Evolutionary conservation across 1,284 basidiomycete species (phyloP), one percentile per base, ranked within the genome.

Genomic region (Moesziomyces sp.): DNA sequence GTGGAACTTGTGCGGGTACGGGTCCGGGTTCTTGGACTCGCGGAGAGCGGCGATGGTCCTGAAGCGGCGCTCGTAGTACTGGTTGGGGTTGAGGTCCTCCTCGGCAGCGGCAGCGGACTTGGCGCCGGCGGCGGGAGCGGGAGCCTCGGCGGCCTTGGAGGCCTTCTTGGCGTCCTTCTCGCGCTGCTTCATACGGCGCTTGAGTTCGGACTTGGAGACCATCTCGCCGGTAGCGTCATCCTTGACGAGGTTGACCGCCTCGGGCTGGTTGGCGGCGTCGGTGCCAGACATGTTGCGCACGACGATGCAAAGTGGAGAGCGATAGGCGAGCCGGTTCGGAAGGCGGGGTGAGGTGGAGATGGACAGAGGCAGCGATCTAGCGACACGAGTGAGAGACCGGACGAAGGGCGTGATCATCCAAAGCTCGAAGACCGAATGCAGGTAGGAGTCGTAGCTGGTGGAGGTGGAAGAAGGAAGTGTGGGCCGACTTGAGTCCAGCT

Each of bases 1-100:
- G 80, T 97, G 86, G 87, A 99, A 99, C 89, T 99, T 99, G 90
- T 99, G 97, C 21, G 97, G 96, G 87, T 99, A 99, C 3, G 97
- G 96, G 84, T 96, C 93, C 5, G 85, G 85, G 33, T 89, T 86
- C 85, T 92, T 91, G 49, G 92, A 92, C 84, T 92, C 88, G 85
- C 94, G 91, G 66, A 99, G 88, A 79, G 90, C 90, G 77, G 91
- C 89, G 80, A 99, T 94, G 80, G 92, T 90, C 61, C 94, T 90
- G 50, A 91, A 92, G 77, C 97, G 91, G 74, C 94, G 87, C 85
- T 98, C 94, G 85, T 92, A 96, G 88, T 97, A 99, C 92, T 97
- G 93, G 93, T 80, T 74, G 49, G 82, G 82, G 51, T 77, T 76
- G 28, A 84, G 75, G 35, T 79, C 74, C 57, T 83, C 76, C 46